Evolutionary conservation across 2,329 filamentous ascomycete species (phyloP).

Genomic region (Alternaria incomplexa): DNA sequence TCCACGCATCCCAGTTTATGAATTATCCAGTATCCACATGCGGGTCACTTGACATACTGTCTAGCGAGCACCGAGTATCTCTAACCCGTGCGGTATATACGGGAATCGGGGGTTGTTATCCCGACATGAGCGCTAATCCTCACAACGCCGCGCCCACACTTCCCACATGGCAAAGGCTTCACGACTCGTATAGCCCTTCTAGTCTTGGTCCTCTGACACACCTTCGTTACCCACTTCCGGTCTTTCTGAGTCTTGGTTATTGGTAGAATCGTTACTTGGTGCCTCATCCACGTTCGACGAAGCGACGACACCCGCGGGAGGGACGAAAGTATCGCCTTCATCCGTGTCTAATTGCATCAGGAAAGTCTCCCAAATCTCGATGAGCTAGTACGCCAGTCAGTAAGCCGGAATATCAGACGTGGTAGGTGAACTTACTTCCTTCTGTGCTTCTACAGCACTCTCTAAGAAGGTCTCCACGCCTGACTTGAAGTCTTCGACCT

Average conservation of each 20-base stretch:
- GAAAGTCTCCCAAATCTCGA: slow-evolving; percentile 98
- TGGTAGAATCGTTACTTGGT: slow-evolving; percentile 14
- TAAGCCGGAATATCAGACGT: background rate
- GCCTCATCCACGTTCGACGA: slow-evolving; percentile 27
- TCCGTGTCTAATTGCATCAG: slow-evolving; percentile 94
- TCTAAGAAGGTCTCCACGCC: slow-evolving; percentile 97
- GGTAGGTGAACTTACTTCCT: slow-evolving; percentile 72
- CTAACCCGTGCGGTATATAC: background rate
- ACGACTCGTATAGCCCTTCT: background rate
- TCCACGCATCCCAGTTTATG: background rate
- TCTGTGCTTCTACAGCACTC: slow-evolving; percentile 96
- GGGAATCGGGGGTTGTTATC: background rate
- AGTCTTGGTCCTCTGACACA: background rate
- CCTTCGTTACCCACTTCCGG: background rate
- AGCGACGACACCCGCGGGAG: slow-evolving; percentile 48
- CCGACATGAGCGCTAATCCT: background rate
- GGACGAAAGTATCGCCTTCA: slow-evolving; percentile 65
- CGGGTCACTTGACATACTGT: background rate
- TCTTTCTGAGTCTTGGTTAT: slow-evolving; percentile 12
- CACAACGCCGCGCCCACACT: background rate
- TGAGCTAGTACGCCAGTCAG: slow-evolving; percentile 56
- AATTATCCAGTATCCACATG: background rate
- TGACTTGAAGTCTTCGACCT: slow-evolving; percentile 98
- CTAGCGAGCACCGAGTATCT: background rate
- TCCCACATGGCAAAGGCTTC: background rate